These are phyloP conservation scores for Argentina anserina DNA, from an alignment of 306 rosid species.

Conservation along the genomic window DNA sequence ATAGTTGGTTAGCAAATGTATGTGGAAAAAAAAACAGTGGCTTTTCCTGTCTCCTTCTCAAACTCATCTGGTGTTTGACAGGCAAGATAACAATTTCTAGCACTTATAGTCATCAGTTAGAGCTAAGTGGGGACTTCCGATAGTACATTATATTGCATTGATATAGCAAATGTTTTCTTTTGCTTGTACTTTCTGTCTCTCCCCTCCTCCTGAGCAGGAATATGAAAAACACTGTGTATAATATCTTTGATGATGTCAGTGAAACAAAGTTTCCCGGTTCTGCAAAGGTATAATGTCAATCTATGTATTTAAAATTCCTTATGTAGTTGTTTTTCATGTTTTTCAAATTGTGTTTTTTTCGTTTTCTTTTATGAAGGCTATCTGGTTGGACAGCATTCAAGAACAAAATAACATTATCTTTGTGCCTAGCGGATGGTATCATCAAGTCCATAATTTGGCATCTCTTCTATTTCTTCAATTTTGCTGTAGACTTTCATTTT, in stretches of 20 bases:
- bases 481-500: constrained; percentile 12
- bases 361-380: constrained; percentile 46
- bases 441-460: constrained; percentile 95
- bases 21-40: constrained; percentile 92
- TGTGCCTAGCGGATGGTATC: constrained; percentile 98
- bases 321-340: constrained; percentile 5
- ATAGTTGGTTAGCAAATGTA: constrained; percentile 93
- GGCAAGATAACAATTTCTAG: constrained; percentile 42
- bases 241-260: constrained; percentile 66
- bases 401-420: constrained; percentile 85
- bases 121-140: not conserved
- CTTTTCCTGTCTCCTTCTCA: constrained; percentile 81
- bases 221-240: constrained; percentile 59
- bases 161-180: not conserved
- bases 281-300: constrained; percentile 45
- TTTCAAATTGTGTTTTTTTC: constrained; percentile 14
- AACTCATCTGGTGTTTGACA: constrained; percentile 73
- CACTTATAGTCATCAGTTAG: not conserved
- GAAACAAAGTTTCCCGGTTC: constrained; percentile 74
- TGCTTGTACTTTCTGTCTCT: not conserved
- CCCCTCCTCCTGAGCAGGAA: constrained; percentile 41
- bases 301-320: constrained; percentile 26
- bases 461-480: not conserved
- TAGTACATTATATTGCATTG: not conserved
- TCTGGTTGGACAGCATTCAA: constrained; percentile 86